Conservation (phyloP, 1,139 yeast species). For the Yamadazyma conglobata region DNA sequence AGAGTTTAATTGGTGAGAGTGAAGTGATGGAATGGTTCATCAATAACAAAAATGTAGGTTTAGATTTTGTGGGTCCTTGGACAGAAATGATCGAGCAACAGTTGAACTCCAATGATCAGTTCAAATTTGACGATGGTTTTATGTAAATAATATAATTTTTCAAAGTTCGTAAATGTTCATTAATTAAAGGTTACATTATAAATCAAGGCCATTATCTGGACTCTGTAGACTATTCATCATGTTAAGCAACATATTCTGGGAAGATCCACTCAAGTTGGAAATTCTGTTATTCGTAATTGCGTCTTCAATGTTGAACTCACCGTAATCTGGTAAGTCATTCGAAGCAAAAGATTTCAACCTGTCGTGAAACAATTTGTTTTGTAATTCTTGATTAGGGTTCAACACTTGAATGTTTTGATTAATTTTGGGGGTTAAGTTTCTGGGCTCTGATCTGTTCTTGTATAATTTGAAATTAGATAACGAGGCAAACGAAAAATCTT, state of each 20-base stretch:
- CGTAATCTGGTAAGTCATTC: slow-evolving; percentile 1
- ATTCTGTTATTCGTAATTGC: slow-evolving; percentile 15
- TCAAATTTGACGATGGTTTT: slow-evolving; percentile 26
- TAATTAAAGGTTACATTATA: not conserved
- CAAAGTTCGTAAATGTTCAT: not conserved
- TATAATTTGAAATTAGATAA: slow-evolving; percentile 11
- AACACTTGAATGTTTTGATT: slow-evolving; percentile 4
- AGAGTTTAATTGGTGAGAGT: slow-evolving; percentile 39
- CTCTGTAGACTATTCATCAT: slow-evolving; percentile 24
- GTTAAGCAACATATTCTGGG: slow-evolving; percentile 14
- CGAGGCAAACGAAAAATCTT: slow-evolving; percentile 9
- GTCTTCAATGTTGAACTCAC: slow-evolving; percentile 1
- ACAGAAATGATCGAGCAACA: slow-evolving; percentile 79
- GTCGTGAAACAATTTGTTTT: slow-evolving; percentile 4
- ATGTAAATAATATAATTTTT: slow-evolving; percentile 2
- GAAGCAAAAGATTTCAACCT: slow-evolving; percentile 1
- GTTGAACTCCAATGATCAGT: slow-evolving; percentile 35
- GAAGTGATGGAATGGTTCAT: slow-evolving; percentile 73
- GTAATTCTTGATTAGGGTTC: slow-evolving; percentile 6
- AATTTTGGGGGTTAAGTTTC: not conserved
- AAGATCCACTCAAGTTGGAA: slow-evolving; percentile 14
- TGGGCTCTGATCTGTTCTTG: not conserved
- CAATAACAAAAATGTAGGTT: slow-evolving; percentile 62
- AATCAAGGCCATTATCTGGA: slow-evolving; percentile 2
- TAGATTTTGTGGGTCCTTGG: slow-evolving; percentile 87